Percentiles rank a stretch among this genome's conserved stretches.
Evolutionary conservation across 129 eudicot genomes (phyloP).

Genomic region (Saposhnikovia divaricata): DNA sequence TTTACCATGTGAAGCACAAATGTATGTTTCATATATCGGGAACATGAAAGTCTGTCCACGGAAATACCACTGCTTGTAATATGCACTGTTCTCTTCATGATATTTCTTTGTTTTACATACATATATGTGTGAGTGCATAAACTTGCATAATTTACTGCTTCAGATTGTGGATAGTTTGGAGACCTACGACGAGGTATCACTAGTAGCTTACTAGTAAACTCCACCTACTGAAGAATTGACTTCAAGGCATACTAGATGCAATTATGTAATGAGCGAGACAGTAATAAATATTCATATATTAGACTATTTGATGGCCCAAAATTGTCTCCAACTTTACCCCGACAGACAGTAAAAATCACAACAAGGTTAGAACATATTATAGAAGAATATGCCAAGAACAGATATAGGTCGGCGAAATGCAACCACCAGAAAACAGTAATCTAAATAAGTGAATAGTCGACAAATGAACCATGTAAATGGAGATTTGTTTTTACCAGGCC

Average conservation of each 20-base stretch:
- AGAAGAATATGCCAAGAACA: not conserved
- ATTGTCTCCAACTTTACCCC: not conserved
- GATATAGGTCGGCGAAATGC: not conserved
- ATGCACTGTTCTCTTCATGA: not conserved
- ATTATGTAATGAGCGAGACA: not conserved
- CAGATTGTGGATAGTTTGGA: not conserved
- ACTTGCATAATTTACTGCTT: not conserved
- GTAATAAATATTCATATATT: not conserved
- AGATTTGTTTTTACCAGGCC: conserved; percentile 50
- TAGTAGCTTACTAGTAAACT: not conserved
- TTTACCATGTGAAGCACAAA: not conserved
- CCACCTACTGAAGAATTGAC: not conserved
- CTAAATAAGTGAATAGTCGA: not conserved
- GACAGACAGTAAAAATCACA: not conserved
- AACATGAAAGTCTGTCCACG: not conserved
- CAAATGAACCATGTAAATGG: not conserved
- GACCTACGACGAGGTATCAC: not conserved
- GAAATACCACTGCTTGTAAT: not conserved
- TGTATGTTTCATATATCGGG: not conserved
- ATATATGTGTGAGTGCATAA: not conserved
- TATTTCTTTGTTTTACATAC: not conserved
- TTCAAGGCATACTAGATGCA: not conserved
- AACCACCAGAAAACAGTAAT: not conserved
- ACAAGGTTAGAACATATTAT: not conserved
- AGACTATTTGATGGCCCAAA: not conserved